A percentile compares a stretch with the other conserved stretches of the same genome.
Conservation (phyloP, 345 rosid genomes). For the Isatis tinctoria region DNA sequence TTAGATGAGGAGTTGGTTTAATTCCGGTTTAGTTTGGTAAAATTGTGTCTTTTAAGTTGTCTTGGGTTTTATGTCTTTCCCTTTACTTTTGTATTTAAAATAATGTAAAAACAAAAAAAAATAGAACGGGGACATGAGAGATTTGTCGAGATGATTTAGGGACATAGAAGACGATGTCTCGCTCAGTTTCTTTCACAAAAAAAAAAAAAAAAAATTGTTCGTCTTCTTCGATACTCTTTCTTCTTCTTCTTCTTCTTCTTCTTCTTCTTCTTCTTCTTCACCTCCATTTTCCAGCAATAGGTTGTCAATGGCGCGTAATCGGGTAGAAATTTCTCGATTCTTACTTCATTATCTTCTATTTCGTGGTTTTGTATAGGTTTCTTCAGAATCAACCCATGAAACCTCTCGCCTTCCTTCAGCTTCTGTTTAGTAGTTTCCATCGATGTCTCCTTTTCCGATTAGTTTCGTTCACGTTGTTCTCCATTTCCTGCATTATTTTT, state of each 20-base stretch:
- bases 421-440: not conserved
- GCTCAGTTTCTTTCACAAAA: no score
- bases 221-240: constrained; percentile 7
- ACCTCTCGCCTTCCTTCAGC: not conserved
- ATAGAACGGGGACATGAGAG: no score
- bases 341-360: not conserved
- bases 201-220: not conserved
- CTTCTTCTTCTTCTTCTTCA: constrained; percentile 9
- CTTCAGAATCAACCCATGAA: not conserved
- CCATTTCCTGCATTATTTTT: not conserved
- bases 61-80: no score
- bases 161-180: no score
- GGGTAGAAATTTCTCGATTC: constrained; percentile 33
- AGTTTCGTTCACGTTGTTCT: not conserved
- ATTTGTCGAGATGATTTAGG: no score
- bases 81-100: no score
- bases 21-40: no score
- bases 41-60: no score
- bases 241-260: not conserved
- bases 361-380: not conserved
- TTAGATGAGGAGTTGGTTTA: no score
- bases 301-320: constrained; percentile 66
- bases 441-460: not conserved
- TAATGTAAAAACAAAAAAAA: no score
- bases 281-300: constrained; percentile 14